Evolutionary conservation across 176 grass and related monocot genomes (phyloP), one percentile per base, ranked within the genome.

Genomic region (Bothriochloa decipiens): DNA sequence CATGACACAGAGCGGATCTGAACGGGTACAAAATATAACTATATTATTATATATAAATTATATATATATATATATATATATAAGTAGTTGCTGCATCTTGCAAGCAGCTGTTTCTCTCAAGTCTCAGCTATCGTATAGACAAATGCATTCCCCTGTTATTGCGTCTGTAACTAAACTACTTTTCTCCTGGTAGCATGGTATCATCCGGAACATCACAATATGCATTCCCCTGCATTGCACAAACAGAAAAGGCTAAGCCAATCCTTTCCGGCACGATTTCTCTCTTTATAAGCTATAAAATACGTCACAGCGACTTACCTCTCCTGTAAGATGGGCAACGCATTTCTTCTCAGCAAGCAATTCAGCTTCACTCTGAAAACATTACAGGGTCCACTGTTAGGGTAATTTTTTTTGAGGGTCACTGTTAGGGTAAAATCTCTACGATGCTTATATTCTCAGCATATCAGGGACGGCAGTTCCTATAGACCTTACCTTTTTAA

Each of bases 271-370:
- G 14, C 20, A 53, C 1, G 50, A 69, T 26, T 18, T 6, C 22
- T 57, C 66, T 70, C 53, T 6, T 26, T 62, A 9, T 58, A 70
- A 27, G 62, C 62, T 65, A 36, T 32, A 81, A 85, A 69, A n/a
- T 39, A 25, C 3, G 39, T 5, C 43, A n/a, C 76, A 26, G 47
- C 57, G 80, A 37, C 74, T 76, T 81, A 94, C 96, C 93, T 98
- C 96, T 85, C 96, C 96, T 36, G 91, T 98, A 75, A 98, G 96
- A 89, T 98, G 96, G 20, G 87, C 96, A 43, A 98, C 96, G 7
- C 96, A 95, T 87, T 92, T 92, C 81, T 94, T 98, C 89, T 98
- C 96, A 52, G 96, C 96, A 46, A 98, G 82, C 64, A 98, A 74
- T 87, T 98, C 96, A 73, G 85, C 93, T 87, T 98, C 96, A 10